phyloP scores from a whole-genome alignment of 2,329 filamentous ascomycete species.

The Camillea tinctor region DNA sequence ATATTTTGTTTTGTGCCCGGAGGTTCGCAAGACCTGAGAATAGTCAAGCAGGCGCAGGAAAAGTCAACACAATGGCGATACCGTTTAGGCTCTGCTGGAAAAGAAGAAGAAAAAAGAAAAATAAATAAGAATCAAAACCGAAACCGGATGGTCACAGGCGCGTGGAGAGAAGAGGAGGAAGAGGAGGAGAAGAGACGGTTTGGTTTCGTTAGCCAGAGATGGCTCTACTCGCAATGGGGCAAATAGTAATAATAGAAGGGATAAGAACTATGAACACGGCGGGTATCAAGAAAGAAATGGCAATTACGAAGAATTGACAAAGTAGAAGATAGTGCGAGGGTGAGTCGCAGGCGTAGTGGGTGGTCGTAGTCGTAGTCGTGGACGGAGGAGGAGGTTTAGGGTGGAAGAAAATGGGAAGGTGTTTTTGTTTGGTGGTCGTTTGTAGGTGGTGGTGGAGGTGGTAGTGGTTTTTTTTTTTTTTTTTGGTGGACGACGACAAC shows the following conservation, averaged over 20 bases:
- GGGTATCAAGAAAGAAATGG: slow-evolving; percentile 22
- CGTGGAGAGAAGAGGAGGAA: no score
- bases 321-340: background rate
- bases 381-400: slow-evolving; percentile 1
- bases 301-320: slow-evolving; percentile 15
- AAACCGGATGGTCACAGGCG: slow-evolving; percentile 6
- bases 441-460: background rate
- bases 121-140: background rate
- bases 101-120: no score
- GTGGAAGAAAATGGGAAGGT: background rate
- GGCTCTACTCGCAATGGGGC: slow-evolving; percentile 12
- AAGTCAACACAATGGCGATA: background rate
- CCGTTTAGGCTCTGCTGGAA: background rate
- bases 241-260: slow-evolving; percentile 6
- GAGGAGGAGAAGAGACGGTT: no score
- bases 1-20: background rate
- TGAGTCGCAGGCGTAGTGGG: background rate
- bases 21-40: background rate
- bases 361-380: background rate
- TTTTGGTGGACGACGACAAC: background rate
- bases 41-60: background rate
- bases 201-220: slow-evolving; percentile 14
- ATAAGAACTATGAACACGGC: slow-evolving; percentile 13
- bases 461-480: no score
- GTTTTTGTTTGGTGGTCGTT: background rate